Evolutionary conservation across 2,329 filamentous ascomycete genomes (phyloP).

Genomic region (Aspergillus fructus): DNA sequence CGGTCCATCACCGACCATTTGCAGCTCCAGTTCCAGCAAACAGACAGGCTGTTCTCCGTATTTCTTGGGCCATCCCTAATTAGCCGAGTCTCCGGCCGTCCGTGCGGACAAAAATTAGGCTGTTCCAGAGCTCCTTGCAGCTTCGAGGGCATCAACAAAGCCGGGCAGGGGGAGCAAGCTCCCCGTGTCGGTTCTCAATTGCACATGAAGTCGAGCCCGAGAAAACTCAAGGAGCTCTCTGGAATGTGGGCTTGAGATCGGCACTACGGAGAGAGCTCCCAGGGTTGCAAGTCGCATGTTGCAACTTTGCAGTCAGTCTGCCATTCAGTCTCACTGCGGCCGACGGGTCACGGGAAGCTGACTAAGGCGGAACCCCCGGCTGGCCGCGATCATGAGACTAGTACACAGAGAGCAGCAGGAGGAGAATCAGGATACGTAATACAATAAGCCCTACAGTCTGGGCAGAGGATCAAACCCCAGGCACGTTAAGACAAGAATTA

Average conservation of each 20-base stretch:
- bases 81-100: conserved; percentile 8
- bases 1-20: neutral
- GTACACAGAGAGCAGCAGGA: neutral
- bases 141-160: neutral
- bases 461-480: neutral
- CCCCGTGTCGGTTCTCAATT: neutral
- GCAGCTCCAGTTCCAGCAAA: neutral
- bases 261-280: conserved; percentile 1
- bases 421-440: neutral
- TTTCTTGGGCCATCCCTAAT: neutral
- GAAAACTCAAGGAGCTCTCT: neutral
- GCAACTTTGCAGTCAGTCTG: too few relatives aligned
- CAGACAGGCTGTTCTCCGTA: too few relatives aligned
- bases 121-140: conserved; percentile 1
- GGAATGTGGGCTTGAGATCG: neutral
- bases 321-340: neutral
- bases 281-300: neutral
- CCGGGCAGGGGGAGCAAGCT: neutral
- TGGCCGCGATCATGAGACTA: neutral
- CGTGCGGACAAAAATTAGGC: conserved; percentile 7
- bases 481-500: neutral
- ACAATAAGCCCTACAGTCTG: neutral
- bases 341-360: neutral
- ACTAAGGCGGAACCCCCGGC: conserved; percentile 1
- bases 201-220: neutral